Percentiles rank a stretch among this genome's conserved stretches.
These are phyloP conservation scores for Saccharomyces hybrid DNA, from an alignment of 1,139 yeast species.

Conservation along the genomic window DNA sequence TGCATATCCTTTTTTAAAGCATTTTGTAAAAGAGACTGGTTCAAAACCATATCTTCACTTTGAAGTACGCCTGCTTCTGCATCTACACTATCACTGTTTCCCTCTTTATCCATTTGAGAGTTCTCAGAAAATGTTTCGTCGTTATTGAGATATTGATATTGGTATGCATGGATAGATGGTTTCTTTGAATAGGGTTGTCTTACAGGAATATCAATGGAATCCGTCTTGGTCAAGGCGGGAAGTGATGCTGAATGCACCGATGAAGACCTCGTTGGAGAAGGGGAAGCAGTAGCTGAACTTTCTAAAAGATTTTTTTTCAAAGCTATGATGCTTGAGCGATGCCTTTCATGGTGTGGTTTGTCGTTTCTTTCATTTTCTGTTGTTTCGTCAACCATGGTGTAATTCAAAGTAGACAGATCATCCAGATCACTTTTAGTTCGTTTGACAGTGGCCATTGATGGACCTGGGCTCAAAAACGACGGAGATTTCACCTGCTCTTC, in stretches of 20 bases:
- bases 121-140: background rate
- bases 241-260: conserved; percentile 4
- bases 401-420: background rate
- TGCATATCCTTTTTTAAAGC: conserved; percentile 20
- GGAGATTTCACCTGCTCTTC: conserved; percentile 6
- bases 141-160: conserved; percentile 9
- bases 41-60: conserved; percentile 21
- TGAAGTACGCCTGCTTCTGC: conserved; percentile 19
- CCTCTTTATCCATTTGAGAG: background rate
- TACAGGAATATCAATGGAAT: conserved; percentile 5
- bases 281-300: conserved; percentile 5
- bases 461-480: conserved; percentile 18
- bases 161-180: conserved; percentile 8
- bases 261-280: conserved; percentile 7
- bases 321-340: conserved; percentile 19
- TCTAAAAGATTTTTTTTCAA: conserved; percentile 15
- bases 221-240: conserved; percentile 4
- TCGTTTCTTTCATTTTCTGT: background rate
- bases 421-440: conserved; percentile 2
- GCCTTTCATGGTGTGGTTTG: conserved; percentile 1
- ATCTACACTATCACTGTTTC: conserved; percentile 10
- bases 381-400: background rate
- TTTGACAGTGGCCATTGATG: conserved; percentile 23
- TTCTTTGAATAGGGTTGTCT: background rate
- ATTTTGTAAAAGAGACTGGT: conserved; percentile 18